Evolutionary conservation across 2,329 filamentous ascomycete genomes (phyloP), one percentile per base, ranked within the genome.

Genomic region (Hirsutella rhossiliensis): DNA sequence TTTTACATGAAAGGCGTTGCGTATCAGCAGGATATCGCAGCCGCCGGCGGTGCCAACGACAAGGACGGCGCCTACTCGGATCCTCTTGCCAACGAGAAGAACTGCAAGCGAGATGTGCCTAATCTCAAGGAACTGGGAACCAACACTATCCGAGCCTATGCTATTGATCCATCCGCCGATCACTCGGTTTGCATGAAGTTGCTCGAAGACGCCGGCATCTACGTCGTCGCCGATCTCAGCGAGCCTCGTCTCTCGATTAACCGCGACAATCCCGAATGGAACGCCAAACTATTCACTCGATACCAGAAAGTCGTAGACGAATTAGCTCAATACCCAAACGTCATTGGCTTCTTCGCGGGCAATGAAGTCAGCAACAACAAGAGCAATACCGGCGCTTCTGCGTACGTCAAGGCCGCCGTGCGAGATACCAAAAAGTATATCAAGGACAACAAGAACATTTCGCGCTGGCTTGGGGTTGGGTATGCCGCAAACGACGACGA

Each of bases 381-480:
- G 54, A 89, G 82, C 75, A 96, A 95, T 76, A 97, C 90, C 42
- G 69, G 76, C 48, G 87, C 90, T 41, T 92, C 87, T 49, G 88
- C 90, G 53, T 98, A 84, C 63, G 92, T 98, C 68, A 98, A 97
- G 78, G 92, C 90, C 48, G 89, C 92, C 50, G 88, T 97, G 51
- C 89, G 92, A 60, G 92, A 98, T 65, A 88, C 79, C 69, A 98
- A 98, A 80, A 72, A 78, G 48, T 92, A 97, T 72, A 95, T 98
- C 75, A 84, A 83, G 71, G 58, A 70, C 49, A 83, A 87, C 68
- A 74, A 75, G 53, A 84, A 88, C 69, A 37, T 37, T 11, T 84
- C 87, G 67, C 82, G 89, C 58, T 78, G 60, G 63, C 78, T 97
- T 51, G 87, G 87, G 65, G 86, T 98, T 45, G 92, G 92, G 46